These are phyloP conservation scores for Naganishia kalamii DNA, from an alignment of 768 basidiomycete species.

Conservation along the genomic window DNA sequence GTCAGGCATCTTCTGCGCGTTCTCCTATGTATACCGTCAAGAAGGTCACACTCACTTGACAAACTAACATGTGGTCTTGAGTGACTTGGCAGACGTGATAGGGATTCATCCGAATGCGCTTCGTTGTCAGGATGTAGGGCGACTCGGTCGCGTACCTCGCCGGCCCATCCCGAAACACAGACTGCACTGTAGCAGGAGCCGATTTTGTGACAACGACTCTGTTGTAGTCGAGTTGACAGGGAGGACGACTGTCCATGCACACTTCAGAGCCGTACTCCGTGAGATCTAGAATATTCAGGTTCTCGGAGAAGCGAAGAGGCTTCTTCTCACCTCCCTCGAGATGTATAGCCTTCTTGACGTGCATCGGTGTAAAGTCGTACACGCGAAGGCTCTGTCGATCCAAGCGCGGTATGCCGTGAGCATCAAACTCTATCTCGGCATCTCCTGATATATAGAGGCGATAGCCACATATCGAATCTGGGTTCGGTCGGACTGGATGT, in stretches of 20 bases:
- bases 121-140: not conserved
- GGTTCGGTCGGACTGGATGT: not conserved
- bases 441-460: not conserved
- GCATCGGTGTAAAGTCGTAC: not conserved
- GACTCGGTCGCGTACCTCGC: not conserved
- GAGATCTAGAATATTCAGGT: not conserved
- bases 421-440: not conserved
- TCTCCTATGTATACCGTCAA: not conserved
- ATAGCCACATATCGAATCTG: not conserved
- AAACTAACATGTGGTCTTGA: not conserved
- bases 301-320: not conserved
- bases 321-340: not conserved
- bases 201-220: not conserved
- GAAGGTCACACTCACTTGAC: not conserved
- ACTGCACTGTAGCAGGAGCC: not conserved
- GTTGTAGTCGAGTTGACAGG: not conserved
- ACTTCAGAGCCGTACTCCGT: not conserved
- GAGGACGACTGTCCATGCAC: not conserved
- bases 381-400: not conserved
- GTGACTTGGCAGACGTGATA: not conserved
- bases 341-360: not conserved
- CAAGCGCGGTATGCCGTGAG: too few species aligned
- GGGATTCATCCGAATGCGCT: not conserved
- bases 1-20: too few species aligned
- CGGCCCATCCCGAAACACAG: not conserved